These are phyloP conservation scores for Juncus inflexus DNA, from an alignment of 176 grass and related monocot species.

Conservation along the genomic window DNA sequence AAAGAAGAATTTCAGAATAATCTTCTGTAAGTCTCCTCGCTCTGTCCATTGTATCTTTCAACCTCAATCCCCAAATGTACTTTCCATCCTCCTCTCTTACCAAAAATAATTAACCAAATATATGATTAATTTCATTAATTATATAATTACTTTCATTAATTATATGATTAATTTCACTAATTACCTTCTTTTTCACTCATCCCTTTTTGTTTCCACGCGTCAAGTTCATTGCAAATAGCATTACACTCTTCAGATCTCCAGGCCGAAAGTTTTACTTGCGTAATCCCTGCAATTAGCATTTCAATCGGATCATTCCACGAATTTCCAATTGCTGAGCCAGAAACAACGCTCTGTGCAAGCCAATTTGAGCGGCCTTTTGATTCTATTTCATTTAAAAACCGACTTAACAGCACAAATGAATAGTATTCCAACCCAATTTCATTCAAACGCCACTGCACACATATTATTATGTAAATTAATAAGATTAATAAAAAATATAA, in stretches of 20 bases:
- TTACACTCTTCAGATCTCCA: constrained; percentile 76
- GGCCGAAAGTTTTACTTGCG: constrained; percentile 74
- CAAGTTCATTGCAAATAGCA: constrained; percentile 80
- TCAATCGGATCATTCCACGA: constrained; percentile 63
- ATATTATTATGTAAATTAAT: constrained; percentile 31
- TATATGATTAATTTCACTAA: too few relatives aligned
- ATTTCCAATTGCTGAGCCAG: constrained; percentile 42
- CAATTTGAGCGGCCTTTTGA: constrained; percentile 55
- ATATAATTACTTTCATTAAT: too few relatives aligned
- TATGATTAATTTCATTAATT: neutral
- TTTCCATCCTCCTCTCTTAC: constrained; percentile 75
- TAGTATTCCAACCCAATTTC: constrained; percentile 95
- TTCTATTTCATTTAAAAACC: constrained; percentile 85
- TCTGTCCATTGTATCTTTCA: constrained; percentile 93
- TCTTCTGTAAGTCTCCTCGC: constrained; percentile 85
- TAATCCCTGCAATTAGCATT: constrained; percentile 62
- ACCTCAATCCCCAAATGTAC: constrained; percentile 81
- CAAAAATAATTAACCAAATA: constrained; percentile 16
- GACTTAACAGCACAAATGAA: constrained; percentile 90
- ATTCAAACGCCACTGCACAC: constrained; percentile 87
- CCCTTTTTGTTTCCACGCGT: constrained; percentile 72
- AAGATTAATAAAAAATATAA: constrained; percentile 19
- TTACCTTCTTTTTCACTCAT: constrained; percentile 82
- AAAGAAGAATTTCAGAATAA: constrained; percentile 84
- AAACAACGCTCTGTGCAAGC: constrained; percentile 52